Conservation (phyloP, 2,329 filamentous ascomycete genomes). For the Ceratocystis smalleyi region DNA sequence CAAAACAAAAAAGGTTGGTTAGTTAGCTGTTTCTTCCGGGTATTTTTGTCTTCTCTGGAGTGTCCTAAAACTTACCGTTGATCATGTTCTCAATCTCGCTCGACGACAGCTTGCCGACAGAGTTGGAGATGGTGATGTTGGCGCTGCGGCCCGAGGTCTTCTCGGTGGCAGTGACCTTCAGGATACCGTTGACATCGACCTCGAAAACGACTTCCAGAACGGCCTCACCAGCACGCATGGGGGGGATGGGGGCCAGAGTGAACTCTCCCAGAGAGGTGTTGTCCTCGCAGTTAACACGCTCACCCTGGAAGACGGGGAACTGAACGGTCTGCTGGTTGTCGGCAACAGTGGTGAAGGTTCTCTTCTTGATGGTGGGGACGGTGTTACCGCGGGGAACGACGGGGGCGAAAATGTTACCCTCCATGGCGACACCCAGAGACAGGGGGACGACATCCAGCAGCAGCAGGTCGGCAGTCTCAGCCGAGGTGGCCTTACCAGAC, state of each 20-base stretch:
- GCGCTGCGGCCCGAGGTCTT: slow-evolving; percentile 95
- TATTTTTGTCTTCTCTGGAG: background rate
- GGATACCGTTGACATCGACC: slow-evolving; percentile 99
- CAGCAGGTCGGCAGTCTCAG: slow-evolving; percentile 85
- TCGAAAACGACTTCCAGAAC: slow-evolving; percentile 97
- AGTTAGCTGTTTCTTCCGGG: slow-evolving; percentile 10
- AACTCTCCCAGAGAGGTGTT: slow-evolving; percentile 98
- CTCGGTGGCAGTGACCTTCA: slow-evolving; percentile 98
- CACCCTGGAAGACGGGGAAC: slow-evolving; percentile 91
- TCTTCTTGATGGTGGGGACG: slow-evolving; percentile 69
- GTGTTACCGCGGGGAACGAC: slow-evolving; percentile 71
- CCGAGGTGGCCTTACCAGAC: slow-evolving; percentile 91
- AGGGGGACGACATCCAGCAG: slow-evolving; percentile 93
- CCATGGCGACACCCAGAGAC: slow-evolving; percentile 97
- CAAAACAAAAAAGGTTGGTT: background rate
- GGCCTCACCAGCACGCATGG: slow-evolving; percentile 87
- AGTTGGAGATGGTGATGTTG: slow-evolving; percentile 99
- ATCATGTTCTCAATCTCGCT: slow-evolving; percentile 97
- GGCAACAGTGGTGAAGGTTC: slow-evolving; percentile 75
- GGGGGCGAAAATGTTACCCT: slow-evolving; percentile 95
- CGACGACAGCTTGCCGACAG: slow-evolving; percentile 91
- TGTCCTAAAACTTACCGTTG: slow-evolving; percentile 39
- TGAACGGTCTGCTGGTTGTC: slow-evolving; percentile 67
- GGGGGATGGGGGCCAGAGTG: slow-evolving; percentile 73
- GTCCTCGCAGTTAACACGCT: slow-evolving; percentile 94